Conservation (phyloP, 202 grass and related monocot genomes). For the Panicum virgatum region DNA sequence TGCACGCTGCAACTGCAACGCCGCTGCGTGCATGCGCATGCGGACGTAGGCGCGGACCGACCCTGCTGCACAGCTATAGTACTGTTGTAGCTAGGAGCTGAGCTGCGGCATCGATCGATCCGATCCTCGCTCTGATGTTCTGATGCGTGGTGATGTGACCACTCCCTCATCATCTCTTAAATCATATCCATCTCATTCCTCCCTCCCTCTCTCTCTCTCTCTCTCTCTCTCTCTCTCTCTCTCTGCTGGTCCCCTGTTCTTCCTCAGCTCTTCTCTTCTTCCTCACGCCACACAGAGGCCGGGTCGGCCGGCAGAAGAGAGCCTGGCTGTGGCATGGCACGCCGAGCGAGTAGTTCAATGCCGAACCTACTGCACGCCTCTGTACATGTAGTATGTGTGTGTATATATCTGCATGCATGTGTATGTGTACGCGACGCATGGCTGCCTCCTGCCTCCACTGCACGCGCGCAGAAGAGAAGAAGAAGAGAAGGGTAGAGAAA, state of each 20-base stretch:
- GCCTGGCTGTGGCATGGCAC: constrained; percentile 41
- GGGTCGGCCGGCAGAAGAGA: constrained; percentile 37
- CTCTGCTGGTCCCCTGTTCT: background rate
- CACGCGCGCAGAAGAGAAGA: background rate
- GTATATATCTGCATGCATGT: background rate
- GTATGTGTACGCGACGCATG: constrained; percentile 4
- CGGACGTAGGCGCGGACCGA: background rate
- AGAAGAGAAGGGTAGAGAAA: background rate
- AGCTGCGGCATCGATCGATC: background rate
- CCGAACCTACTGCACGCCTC: constrained; percentile 14
- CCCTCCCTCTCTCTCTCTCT: too few species aligned
- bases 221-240: too few species aligned
- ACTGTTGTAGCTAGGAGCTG: background rate
- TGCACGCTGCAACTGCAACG: background rate
- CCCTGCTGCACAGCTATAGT: background rate
- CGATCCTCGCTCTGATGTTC: background rate
- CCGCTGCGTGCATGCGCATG: background rate
- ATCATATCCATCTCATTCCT: constrained; percentile 58
- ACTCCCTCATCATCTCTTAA: constrained; percentile 35
- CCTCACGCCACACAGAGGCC: constrained; percentile 58
- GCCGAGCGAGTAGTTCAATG: too few species aligned
- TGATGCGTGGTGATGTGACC: constrained; percentile 19
- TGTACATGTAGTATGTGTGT: background rate
- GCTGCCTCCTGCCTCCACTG: background rate
- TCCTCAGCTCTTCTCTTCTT: constrained; percentile 44